These are phyloP conservation scores for Chlamydomonas sp. DNA, from an alignment of 139 green algal species.

Conservation along the genomic window DNA sequence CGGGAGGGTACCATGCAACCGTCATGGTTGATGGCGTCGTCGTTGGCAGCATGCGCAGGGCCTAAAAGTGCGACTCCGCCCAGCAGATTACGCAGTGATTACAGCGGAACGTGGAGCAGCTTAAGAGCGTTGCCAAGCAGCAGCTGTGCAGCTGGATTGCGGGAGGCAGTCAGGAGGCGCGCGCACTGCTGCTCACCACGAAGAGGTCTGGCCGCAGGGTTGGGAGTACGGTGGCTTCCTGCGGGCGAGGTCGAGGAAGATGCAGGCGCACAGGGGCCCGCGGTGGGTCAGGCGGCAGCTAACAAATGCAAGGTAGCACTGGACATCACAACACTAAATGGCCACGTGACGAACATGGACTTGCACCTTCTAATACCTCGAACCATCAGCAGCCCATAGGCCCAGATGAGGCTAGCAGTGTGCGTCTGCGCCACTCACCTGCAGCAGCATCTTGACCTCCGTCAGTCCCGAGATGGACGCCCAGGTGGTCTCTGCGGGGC, in stretches of 20 bases:
- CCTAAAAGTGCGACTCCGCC: neutral
- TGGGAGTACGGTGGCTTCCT: constrained; percentile 61
- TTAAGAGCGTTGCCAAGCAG: neutral
- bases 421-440: neutral
- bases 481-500: constrained; percentile 35
- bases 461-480: constrained; percentile 41
- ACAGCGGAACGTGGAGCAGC: neutral
- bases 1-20: neutral
- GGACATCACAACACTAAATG: no score
- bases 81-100: neutral
- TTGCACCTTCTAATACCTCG: no score
- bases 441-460: constrained; percentile 57
- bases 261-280: neutral
- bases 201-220: constrained; percentile 59
- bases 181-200: neutral
- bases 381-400: no score
- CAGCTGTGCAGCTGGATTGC: neutral
- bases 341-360: no score
- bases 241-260: neutral
- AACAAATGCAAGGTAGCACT: no score
- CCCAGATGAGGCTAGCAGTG: no score
- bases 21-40: neutral
- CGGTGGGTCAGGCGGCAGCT: no score
- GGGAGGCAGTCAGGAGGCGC: neutral
- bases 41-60: neutral